Base-by-base conservation (phyloP, 305 asterid genomes). In the Lippia alba region DNA sequence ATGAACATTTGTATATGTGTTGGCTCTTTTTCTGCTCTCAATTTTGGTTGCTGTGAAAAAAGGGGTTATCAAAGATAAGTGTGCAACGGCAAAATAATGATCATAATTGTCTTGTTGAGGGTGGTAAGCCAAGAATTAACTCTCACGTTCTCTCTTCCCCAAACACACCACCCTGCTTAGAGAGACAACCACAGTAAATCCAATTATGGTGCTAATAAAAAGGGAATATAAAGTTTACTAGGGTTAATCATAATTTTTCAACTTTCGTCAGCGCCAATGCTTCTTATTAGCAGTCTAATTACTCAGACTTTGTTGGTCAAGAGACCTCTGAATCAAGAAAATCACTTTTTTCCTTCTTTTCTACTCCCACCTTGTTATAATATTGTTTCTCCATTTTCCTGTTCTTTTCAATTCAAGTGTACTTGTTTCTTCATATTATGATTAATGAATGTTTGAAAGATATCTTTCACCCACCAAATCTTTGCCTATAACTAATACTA, bases 261-360 rank as follows among this genome's bases (percentile, higher is more conserved):
- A 76, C 87, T 81, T 87, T 86, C 78, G 73, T 75, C 79, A 64
- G 82, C 84, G 85, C 69, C 84, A 81, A 79, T 62, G 73, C 66
- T 64, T 76, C 85, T 75, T 66, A 82, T 77, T 74, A 83, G 62
- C 80, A 72, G 83, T 78, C 87, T 76, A 76, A 83, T 81, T 83
- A 79, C 79, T 79, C 82, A 76, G 79, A 64, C 64, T 41, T 63
- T 83, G 82, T 73, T 85, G 76, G 78, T 73, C 74, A 69, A 65
- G 72, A 76, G 72, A 71, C 67, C 81, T 75, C 66, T 36, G 5
- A 36, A 36, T 36, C 8, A 36, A 36, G 41, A 36, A 36, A 36
- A 36, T 67, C 72, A 75, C 77, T 11, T 79, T 51, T 75, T 78
- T 54, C 69, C 7, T 9, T 39, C 32, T 63, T 61, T 53, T 65